Percentiles rank a stretch among this genome's conserved stretches.
phyloP scores from a whole-genome alignment of 140 eudicot species.

The Cichorium intybus region DNA sequence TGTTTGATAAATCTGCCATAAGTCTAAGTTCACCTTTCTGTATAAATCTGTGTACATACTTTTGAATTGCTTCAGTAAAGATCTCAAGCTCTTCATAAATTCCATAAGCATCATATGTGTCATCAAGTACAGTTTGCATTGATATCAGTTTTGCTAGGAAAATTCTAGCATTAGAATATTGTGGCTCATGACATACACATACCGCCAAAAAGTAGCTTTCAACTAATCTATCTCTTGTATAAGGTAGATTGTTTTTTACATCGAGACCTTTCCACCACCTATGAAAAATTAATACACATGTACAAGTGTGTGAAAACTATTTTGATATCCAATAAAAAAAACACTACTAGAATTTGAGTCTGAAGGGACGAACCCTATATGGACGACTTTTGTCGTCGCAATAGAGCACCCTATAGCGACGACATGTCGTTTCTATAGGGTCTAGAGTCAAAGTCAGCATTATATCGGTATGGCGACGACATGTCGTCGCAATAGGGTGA shows the following conservation, averaged over 20 bases:
- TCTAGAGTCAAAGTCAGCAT: no score
- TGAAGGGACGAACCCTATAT: no score
- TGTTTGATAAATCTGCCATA: background rate
- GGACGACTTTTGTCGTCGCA: no score
- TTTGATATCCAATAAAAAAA: no score
- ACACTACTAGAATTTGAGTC: no score
- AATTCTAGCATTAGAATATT: conserved; percentile 1
- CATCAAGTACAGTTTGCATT: background rate
- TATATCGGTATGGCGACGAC: no score
- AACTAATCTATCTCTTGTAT: no score
- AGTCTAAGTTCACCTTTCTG: background rate
- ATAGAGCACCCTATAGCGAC: no score
- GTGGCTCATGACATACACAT: background rate
- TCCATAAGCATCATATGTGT: conserved; percentile 11
- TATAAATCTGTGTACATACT: background rate
- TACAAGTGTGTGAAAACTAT: no score
- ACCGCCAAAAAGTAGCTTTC: conserved; percentile 2
- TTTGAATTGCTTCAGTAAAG: conserved; percentile 12
- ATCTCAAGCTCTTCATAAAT: background rate
- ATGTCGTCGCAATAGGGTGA: no score
- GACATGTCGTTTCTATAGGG: no score
- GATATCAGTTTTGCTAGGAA: background rate
- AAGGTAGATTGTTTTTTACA: background rate
- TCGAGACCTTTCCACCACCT: conserved; percentile 7
- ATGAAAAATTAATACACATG: background rate